These are phyloP conservation scores for Geotrichum fermentans DNA, from an alignment of 1,139 yeast species.

Conservation along the genomic window DNA sequence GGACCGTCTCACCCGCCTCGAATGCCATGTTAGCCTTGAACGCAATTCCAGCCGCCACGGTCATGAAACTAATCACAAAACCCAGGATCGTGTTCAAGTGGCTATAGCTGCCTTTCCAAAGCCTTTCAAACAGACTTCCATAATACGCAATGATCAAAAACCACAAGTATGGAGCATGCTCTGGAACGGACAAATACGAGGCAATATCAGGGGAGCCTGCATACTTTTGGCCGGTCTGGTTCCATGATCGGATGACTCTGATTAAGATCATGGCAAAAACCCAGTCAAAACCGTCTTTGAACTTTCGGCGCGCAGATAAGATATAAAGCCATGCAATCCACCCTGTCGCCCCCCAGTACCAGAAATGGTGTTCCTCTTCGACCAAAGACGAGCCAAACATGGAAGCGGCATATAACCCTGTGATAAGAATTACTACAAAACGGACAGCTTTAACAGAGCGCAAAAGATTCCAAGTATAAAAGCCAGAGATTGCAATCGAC, in stretches of 20 bases:
- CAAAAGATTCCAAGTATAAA: conserved; percentile 15
- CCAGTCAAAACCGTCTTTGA: conserved; percentile 32
- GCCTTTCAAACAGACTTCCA: conserved; percentile 26
- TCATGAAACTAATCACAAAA: conserved; percentile 43
- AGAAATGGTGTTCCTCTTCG: conserved; percentile 95
- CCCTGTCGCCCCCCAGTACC: conserved; percentile 75
- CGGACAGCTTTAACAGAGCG: conserved; percentile 18
- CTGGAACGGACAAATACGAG: conserved; percentile 19
- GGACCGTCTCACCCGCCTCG: conserved; percentile 52
- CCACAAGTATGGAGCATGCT: conserved; percentile 45
- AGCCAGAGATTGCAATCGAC: conserved; percentile 24
- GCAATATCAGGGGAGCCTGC: conserved; percentile 49
- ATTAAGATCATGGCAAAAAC: conserved; percentile 42
- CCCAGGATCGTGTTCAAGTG: conserved; percentile 31
- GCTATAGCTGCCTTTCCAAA: conserved; percentile 30
- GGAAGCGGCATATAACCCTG: conserved; percentile 49
- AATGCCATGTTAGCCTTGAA: conserved; percentile 57
- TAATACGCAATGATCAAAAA: conserved; percentile 44
- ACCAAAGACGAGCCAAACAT: conserved; percentile 87
- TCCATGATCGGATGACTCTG: conserved; percentile 77
- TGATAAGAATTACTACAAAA: conserved; percentile 36
- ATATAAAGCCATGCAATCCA: conserved; percentile 35
- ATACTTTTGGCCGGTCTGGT: conserved; percentile 84
- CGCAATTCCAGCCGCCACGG: conserved; percentile 43
- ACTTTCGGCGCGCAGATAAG: conserved; percentile 27